A percentile compares a stretch with the other conserved stretches of the same genome.
Conservation (phyloP, 2,329 filamentous ascomycete genomes). For the Colletotrichum eleusines region DNA sequence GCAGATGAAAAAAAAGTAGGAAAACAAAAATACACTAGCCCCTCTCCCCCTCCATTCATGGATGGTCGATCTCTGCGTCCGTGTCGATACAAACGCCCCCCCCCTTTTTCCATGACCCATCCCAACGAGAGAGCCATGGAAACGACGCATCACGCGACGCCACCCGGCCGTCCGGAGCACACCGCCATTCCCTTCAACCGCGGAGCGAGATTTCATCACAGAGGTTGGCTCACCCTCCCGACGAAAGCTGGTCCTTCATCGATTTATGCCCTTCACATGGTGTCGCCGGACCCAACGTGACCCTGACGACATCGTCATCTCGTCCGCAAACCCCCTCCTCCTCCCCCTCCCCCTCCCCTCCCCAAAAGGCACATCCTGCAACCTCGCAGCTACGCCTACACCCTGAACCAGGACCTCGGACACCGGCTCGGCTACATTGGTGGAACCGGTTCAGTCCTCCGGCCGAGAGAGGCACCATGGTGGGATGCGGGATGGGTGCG, state of each 20-base stretch:
- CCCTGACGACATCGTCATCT: background rate
- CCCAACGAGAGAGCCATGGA: background rate
- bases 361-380: background rate
- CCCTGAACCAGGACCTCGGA: background rate
- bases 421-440: conserved; percentile 6
- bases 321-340: too few relatives aligned
- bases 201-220: background rate
- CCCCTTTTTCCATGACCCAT: background rate
- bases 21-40: too few relatives aligned
- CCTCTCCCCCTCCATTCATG: too few relatives aligned
- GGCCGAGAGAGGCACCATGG: background rate
- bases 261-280: background rate
- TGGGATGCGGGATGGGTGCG: background rate
- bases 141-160: conserved; percentile 4
- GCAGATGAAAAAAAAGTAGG: background rate
- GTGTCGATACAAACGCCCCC: background rate
- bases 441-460: conserved; percentile 1
- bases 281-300: background rate
- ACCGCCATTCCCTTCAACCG: background rate
- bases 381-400: background rate
- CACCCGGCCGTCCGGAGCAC: background rate
- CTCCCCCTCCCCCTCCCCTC: too few relatives aligned
- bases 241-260: background rate
- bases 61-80: background rate
- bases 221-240: background rate